Percentiles rank a stretch among this genome's conserved stretches.
phyloP scores from a whole-genome alignment of 768 basidiomycete genomes.

The Leccinum fibrillosum region DNA sequence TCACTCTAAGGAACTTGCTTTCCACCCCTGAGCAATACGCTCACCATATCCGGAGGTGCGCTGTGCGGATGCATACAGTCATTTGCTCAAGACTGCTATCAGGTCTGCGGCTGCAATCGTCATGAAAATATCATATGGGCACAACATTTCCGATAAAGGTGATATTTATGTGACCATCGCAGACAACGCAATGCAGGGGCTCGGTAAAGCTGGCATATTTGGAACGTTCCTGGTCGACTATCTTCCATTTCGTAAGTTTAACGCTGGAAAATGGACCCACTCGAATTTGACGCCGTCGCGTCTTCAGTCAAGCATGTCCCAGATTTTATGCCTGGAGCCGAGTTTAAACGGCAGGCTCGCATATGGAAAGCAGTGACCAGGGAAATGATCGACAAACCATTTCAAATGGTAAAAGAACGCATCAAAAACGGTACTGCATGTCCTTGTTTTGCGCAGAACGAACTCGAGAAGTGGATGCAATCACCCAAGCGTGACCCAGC shows the following conservation, averaged over 20 bases:
- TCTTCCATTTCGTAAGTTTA: conserved; percentile 29
- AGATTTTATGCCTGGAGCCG: conserved; percentile 45
- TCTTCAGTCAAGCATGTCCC: conserved; percentile 45
- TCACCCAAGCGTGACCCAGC: conserved; percentile 23
- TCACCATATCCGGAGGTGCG: conserved; percentile 36
- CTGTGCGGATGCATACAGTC: background rate
- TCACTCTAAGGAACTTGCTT: conserved; percentile 37
- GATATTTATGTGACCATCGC: conserved; percentile 41
- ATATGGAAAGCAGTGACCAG: conserved; percentile 35
- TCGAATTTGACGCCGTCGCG: background rate
- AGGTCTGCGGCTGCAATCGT: conserved; percentile 39
- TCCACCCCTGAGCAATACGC: conserved; percentile 36
- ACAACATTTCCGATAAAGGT: conserved; percentile 33
- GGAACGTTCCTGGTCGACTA: conserved; percentile 44
- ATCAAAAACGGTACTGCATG: conserved; percentile 36
- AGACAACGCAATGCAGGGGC: conserved; percentile 35
- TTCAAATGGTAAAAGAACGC: conserved; percentile 45
- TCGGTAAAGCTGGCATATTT: conserved; percentile 39
- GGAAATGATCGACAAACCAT: conserved; percentile 31
- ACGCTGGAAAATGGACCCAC: background rate
- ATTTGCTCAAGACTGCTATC: background rate
- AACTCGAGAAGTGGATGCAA: conserved; percentile 33
- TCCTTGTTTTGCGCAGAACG: conserved; percentile 45
- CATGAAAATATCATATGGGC: conserved; percentile 42
- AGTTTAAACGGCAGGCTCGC: conserved; percentile 46